Evolutionary conservation across 805 yeast species (phyloP).

Genomic region (Kluyveromyces starmeri): DNA sequence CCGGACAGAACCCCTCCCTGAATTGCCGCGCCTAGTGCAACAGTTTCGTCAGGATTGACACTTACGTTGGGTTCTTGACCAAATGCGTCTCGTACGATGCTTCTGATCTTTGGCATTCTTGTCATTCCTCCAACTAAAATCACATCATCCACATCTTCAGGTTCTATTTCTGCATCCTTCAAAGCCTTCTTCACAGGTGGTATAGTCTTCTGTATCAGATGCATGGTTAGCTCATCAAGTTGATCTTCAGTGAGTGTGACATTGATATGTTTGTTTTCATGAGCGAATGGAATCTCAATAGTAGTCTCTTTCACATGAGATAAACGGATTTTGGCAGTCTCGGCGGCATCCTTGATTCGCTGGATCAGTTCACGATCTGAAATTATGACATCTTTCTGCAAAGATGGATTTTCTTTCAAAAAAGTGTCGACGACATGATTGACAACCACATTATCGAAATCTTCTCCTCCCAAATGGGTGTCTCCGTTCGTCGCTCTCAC

Average conservation of each 20-base stretch:
- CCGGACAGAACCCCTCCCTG: conserved; percentile 85
- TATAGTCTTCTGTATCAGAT: conserved; percentile 56
- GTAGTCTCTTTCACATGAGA: conserved; percentile 56
- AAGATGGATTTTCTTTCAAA: conserved; percentile 41
- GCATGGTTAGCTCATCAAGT: conserved; percentile 57
- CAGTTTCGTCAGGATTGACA: conserved; percentile 91
- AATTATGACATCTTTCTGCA: conserved; percentile 30
- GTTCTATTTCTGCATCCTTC: conserved; percentile 60
- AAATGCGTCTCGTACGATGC: conserved; percentile 50
- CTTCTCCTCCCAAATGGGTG: conserved; percentile 82
- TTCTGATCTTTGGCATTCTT: conserved; percentile 73
- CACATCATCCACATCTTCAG: conserved; percentile 63
- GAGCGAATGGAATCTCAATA: conserved; percentile 62
- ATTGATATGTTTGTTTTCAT: conserved; percentile 52
- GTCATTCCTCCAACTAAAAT: conserved; percentile 86
- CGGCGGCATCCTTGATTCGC: conserved; percentile 73
- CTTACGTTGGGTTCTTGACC: conserved; percentile 58
- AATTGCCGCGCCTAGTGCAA: conserved; percentile 82
- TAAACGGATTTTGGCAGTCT: conserved; percentile 64
- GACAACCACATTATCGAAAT: conserved; percentile 61
- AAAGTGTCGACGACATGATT: conserved; percentile 49
- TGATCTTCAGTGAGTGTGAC: conserved; percentile 54
- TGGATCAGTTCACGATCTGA: conserved; percentile 52
- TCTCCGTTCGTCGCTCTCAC: conserved; percentile 79
- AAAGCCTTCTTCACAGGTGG: conserved; percentile 69